Evolutionary conservation across 257 asterid genomes (phyloP).

Genomic region (Craterostigma plantagineum): DNA sequence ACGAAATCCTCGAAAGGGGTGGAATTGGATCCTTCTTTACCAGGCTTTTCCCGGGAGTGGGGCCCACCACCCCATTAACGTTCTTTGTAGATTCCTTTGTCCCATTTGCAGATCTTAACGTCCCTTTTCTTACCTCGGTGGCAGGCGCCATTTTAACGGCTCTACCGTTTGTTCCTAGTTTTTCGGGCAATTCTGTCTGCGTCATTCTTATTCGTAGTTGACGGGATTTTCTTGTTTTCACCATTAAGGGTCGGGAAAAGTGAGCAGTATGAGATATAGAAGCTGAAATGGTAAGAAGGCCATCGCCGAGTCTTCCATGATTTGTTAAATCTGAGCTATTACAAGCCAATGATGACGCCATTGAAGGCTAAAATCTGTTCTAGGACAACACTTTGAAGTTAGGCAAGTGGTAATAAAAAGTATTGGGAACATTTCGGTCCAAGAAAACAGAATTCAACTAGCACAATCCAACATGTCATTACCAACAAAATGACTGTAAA

Average conservation of each 20-base stretch:
- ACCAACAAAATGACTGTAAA: too few relatives aligned
- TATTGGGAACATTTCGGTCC: too few relatives aligned
- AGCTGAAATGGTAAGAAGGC: slow-evolving; percentile 31
- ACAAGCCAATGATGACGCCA: too few relatives aligned
- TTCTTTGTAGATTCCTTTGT: slow-evolving; percentile 23
- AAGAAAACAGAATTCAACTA: too few relatives aligned
- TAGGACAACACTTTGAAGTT: too few relatives aligned
- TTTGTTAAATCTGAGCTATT: slow-evolving; percentile 11
- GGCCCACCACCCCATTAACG: slow-evolving; percentile 21
- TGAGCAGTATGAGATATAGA: slow-evolving; percentile 18
- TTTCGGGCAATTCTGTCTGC: slow-evolving; percentile 31
- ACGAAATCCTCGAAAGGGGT: slow-evolving; percentile 11
- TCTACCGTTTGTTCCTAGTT: slow-evolving; percentile 42
- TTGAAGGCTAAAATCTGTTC: too few relatives aligned
- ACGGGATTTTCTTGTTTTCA: slow-evolving; percentile 10
- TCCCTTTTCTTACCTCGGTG: slow-evolving; percentile 30
- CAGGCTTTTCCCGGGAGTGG: slow-evolving; percentile 26
- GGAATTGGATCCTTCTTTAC: slow-evolving; percentile 30
- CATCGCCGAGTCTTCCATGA: slow-evolving; percentile 25
- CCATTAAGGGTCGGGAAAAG: slow-evolving; percentile 10
- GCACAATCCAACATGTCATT: too few relatives aligned
- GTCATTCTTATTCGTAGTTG: slow-evolving; percentile 30
- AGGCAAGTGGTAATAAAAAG: too few relatives aligned
- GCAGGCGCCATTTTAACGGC: slow-evolving; percentile 57
- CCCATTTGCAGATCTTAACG: slow-evolving; percentile 13